Base-by-base conservation (phyloP, 2,329 filamentous ascomycete genomes). In the Chrysosphaeria jannelii region DNA sequence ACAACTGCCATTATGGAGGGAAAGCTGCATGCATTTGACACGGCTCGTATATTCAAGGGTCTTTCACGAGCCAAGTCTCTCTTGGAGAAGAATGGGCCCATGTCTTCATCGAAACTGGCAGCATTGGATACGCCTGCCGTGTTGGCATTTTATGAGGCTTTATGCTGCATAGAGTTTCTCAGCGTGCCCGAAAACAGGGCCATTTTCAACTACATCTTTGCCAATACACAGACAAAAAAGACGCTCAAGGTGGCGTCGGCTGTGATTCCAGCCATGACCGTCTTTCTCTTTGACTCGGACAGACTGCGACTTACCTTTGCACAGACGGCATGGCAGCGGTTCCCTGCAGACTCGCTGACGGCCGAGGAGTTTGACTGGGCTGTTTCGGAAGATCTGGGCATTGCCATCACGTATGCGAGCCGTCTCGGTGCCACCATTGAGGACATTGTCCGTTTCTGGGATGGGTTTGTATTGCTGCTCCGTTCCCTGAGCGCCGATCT, bases 341-440 rank as follows among this genome's bases (percentile, higher is more conserved):
- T 71, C 30, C 51, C 57, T 22, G 53, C 60, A 8, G 48, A 53
- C 13, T 45, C 47, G 11, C 54, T 88, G 23, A 63, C 66, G 1
- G 50, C 57, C 7, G 53, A 63, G 17, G 71, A 85, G 31, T 93
- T 90, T 38, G 72, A 90, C 20, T 88, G 72, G 68, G 72, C 74
- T 8, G 63, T 91, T 19, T 65, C 66, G 30, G 67, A 72, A 29
- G 64, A 67, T 16, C 50, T 93, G 10, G 47, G 64, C 18, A 50
- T 56, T 26, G 65, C 64, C 6, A 62, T 90, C 28, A 47, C 55
- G 23, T 51, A 56, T 14, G 62, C 69, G 2, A 56, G 58, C 47
- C 52, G 51, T 52, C 30, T 32, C 45, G 20, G 39, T 46, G 25
- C 21, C 35, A 38, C 38, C 29, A 42, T 29, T 33, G 31, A 34